Conservation (phyloP, 768 basidiomycete genomes). For the Boletus barrowsii region DNA sequence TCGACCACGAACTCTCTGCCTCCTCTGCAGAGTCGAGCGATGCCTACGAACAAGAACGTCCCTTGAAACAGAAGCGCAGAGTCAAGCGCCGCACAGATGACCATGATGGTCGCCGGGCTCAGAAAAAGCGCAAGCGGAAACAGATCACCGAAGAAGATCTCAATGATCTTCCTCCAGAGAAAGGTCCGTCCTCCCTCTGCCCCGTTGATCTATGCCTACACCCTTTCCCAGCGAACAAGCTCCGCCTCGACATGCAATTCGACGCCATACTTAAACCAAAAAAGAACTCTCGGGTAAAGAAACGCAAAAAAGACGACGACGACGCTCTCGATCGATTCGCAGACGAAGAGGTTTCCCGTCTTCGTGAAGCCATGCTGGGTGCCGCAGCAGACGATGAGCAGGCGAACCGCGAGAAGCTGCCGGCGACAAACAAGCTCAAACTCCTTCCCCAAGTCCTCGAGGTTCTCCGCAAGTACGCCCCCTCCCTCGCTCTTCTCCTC, state of each 20-base stretch:
- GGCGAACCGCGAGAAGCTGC: constrained; percentile 73
- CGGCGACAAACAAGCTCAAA: constrained; percentile 80
- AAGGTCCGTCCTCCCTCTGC: constrained; percentile 47
- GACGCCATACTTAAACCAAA: constrained; percentile 86
- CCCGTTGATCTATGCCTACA: not conserved
- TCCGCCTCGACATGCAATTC: constrained; percentile 77
- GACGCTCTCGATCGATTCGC: constrained; percentile 83
- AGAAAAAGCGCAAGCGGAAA: constrained; percentile 59
- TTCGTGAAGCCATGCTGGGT: constrained; percentile 83
- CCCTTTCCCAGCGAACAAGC: constrained; percentile 59
- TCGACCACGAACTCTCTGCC: constrained; percentile 34
- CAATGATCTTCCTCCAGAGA: constrained; percentile 69
- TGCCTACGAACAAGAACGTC: constrained; percentile 46
- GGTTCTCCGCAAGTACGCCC: constrained; percentile 81
- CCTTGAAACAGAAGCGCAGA: constrained; percentile 23
- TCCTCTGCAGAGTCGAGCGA: constrained; percentile 46
- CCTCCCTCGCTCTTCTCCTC: not conserved
- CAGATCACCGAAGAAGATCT: constrained; percentile 63
- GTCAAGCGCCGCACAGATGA: constrained; percentile 43
- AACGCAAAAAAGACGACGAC: constrained; percentile 76
- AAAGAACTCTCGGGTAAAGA: constrained; percentile 58
- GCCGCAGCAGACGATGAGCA: constrained; percentile 84
- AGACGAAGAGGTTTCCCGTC: constrained; percentile 85
- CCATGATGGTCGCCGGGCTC: constrained; percentile 34
- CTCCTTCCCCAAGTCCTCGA: constrained; percentile 90